Percentiles rank a stretch among this genome's conserved stretches.
Evolutionary conservation across 2,329 filamentous ascomycete species (phyloP).

Genomic region (Aspergillus japonicus): DNA sequence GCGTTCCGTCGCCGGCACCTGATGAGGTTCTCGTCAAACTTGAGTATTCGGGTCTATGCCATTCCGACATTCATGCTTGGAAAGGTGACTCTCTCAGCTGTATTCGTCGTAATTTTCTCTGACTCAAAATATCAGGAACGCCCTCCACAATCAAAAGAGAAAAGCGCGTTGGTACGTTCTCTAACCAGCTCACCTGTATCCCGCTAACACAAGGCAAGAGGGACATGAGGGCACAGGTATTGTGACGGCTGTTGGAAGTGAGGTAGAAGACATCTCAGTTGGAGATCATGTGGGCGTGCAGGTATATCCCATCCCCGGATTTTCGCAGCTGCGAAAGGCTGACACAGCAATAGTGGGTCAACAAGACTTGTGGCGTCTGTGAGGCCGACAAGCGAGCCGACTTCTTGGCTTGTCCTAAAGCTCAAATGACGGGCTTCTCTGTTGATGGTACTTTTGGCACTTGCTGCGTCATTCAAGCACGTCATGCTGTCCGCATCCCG

Average conservation of each 20-base stretch:
- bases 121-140: neutral
- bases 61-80: constrained; percentile 5
- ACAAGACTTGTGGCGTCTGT: constrained; percentile 4
- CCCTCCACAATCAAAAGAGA: neutral
- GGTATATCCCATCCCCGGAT: neutral
- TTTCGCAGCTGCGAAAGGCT: neutral
- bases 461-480: neutral
- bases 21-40: constrained; percentile 5
- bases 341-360: neutral
- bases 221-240: constrained; percentile 7
- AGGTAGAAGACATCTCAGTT: neutral
- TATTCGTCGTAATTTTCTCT: too few species aligned
- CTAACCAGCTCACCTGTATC: neutral
- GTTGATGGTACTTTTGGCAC: constrained; percentile 1
- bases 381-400: neutral
- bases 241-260: neutral
- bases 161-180: neutral
- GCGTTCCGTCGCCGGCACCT: neutral
- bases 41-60: constrained; percentile 4
- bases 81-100: neutral
- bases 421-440: constrained; percentile 1
- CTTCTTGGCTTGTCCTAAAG: neutral
- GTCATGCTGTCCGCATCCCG: constrained; percentile 1
- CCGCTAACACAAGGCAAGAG: neutral
- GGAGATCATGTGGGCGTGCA: constrained; percentile 8